phyloP scores from a whole-genome alignment of 164 flowering plant genomes.

The Umbellularia californica region DNA sequence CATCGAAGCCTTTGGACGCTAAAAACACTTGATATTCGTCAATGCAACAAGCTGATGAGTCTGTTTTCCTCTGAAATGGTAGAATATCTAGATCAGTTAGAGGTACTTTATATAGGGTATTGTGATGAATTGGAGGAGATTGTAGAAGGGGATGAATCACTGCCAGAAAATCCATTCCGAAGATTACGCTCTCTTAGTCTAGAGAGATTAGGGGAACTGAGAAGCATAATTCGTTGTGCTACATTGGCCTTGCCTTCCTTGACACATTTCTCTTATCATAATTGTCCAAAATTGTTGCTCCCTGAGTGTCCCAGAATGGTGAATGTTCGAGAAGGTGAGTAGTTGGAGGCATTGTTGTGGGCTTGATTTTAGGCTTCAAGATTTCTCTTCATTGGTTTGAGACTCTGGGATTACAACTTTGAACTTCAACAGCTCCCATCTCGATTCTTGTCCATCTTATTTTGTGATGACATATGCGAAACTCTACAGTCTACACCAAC shows the following conservation, averaged over 20 bases:
- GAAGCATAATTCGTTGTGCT: not conserved
- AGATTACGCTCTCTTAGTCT: not conserved
- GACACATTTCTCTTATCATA: not conserved
- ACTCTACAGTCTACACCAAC: not conserved
- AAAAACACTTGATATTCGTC: not conserved
- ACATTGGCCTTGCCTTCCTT: not conserved
- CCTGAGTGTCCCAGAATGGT: not conserved
- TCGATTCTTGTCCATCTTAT: too few relatives aligned
- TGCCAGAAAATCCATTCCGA: not conserved
- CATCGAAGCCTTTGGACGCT: not conserved
- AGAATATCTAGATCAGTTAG: not conserved
- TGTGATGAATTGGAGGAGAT: constrained; percentile 7
- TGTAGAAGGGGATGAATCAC: not conserved
- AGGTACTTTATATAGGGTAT: not conserved
- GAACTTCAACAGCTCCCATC: not conserved
- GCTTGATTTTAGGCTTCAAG: not conserved
- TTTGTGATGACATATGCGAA: not conserved
- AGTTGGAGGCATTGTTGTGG: not conserved
- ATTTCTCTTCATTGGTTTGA: not conserved
- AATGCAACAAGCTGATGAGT: not conserved
- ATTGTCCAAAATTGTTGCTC: not conserved
- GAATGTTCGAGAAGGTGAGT: too few relatives aligned
- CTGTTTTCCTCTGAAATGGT: constrained; percentile 4
- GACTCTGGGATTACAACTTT: not conserved
- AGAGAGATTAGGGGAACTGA: not conserved